Conservation (phyloP, 169 alveolate species). For the Plasmodium gonderi region DNA sequence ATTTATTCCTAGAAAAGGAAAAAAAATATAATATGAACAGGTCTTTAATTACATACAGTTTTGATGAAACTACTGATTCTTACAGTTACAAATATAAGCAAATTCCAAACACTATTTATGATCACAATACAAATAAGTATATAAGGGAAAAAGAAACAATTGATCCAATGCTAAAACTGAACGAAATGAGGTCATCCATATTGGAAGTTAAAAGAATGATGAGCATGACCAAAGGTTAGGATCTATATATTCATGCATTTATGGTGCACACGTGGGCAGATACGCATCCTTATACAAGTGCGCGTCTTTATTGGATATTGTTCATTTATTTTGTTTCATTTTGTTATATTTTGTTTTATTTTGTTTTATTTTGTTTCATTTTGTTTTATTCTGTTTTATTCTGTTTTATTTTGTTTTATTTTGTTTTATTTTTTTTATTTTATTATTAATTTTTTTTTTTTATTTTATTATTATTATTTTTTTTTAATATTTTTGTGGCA, state of each 20-base stretch:
- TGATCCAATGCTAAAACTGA: constrained; percentile 82
- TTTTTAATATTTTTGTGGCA: background rate
- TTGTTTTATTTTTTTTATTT: background rate
- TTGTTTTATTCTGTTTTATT: too few species aligned
- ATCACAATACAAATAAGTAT: constrained; percentile 63
- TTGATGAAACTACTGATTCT: constrained; percentile 53
- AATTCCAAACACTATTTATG: constrained; percentile 72
- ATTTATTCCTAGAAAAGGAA: constrained; percentile 63
- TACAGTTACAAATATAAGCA: constrained; percentile 67
- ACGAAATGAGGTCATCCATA: constrained; percentile 81
- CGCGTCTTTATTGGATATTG: too few species aligned
- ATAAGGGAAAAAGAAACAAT: constrained; percentile 79
- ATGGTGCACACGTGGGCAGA: background rate
- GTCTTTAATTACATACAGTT: constrained; percentile 49
- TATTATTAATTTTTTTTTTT: background rate
- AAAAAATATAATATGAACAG: constrained; percentile 66
- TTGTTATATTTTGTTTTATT: too few species aligned
- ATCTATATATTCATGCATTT: background rate
- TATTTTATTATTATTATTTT: background rate
- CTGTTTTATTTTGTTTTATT: too few species aligned
- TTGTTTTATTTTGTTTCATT: too few species aligned
- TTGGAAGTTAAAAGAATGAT: constrained; percentile 82
- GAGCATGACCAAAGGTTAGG: constrained; percentile 84
- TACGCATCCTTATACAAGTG: too few species aligned
- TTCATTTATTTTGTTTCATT: too few species aligned